Conservation (phyloP, 2,329 filamentous ascomycete genomes). For the Penicillium sp. region DNA sequence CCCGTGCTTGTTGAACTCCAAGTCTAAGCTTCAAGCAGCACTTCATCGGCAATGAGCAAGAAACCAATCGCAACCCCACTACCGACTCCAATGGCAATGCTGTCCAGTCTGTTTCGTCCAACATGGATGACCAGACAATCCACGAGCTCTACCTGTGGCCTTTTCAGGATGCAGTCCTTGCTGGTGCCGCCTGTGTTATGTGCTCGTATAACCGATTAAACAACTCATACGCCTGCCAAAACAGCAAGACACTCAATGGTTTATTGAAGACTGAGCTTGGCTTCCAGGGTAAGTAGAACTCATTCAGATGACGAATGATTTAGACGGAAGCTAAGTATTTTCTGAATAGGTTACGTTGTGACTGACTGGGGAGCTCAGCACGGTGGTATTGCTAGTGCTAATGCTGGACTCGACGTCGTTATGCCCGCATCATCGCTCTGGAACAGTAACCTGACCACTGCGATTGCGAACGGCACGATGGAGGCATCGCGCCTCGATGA, state of each 20-base stretch:
- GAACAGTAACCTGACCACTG: constrained; percentile 47
- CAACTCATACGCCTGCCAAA: constrained; percentile 77
- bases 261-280: constrained; percentile 76
- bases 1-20: background rate
- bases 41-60: constrained; percentile 62
- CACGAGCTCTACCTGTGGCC: constrained; percentile 68
- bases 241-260: constrained; percentile 73
- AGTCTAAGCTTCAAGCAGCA: constrained; percentile 44
- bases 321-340: background rate
- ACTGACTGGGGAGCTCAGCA: constrained; percentile 79
- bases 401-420: constrained; percentile 28
- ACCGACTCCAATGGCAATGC: constrained; percentile 6
- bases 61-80: constrained; percentile 34
- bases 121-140: constrained; percentile 65
- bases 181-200: constrained; percentile 62
- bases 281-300: constrained; percentile 53
- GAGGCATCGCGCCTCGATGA: constrained; percentile 56
- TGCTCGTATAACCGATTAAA: constrained; percentile 66
- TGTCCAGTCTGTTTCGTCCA: constrained; percentile 54
- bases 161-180: constrained; percentile 61
- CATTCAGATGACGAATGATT: background rate
- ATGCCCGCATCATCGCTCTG: constrained; percentile 22
- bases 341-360: constrained; percentile 67
- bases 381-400: constrained; percentile 35
- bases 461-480: constrained; percentile 63